Percentiles rank a stretch among this genome's conserved stretches.
phyloP scores from a whole-genome alignment of 1,284 basidiomycete genomes.

The Fomitopsis betulina region DNA sequence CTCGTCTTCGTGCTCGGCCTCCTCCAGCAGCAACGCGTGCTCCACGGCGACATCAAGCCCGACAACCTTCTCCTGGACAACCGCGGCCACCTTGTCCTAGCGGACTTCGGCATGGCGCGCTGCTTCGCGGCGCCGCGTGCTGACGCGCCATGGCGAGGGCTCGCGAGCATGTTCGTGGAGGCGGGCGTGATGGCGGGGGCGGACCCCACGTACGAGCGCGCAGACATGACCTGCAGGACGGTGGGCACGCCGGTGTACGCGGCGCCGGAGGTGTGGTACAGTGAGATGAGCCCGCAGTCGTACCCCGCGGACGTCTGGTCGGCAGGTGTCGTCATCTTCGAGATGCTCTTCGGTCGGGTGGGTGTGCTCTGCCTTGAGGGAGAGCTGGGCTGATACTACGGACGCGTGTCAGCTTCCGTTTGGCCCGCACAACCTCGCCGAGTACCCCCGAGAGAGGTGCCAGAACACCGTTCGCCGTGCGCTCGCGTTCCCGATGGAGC shows the following conservation, averaged over 20 bases:
- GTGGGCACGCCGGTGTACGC: not conserved
- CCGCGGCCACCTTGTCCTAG: not conserved
- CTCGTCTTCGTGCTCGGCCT: constrained; percentile 17
- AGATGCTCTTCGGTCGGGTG: constrained; percentile 46
- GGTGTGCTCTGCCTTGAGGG: not conserved
- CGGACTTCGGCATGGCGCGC: not conserved
- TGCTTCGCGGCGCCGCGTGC: not conserved
- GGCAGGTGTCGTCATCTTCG: constrained; percentile 56
- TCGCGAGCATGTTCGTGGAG: not conserved
- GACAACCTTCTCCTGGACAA: constrained; percentile 48
- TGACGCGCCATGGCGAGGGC: not conserved
- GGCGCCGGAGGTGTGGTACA: constrained; percentile 30
- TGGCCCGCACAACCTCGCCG: not conserved
- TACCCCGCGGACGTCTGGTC: constrained; percentile 37
- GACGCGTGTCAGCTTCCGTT: not conserved
- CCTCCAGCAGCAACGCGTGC: constrained; percentile 22
- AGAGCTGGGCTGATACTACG: not conserved
- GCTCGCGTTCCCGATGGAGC: not conserved
- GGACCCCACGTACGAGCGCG: not conserved
- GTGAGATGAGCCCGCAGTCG: constrained; percentile 32
- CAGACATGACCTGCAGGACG: not conserved
- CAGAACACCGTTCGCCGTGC: not conserved
- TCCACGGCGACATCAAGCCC: constrained; percentile 35
- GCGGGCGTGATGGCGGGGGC: not conserved
- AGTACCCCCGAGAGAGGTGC: not conserved